Evolutionary conservation across 108 stramenopile species (phyloP), one percentile per base, ranked within the genome.

Genomic region (Phaeodactylum tricornutum): DNA sequence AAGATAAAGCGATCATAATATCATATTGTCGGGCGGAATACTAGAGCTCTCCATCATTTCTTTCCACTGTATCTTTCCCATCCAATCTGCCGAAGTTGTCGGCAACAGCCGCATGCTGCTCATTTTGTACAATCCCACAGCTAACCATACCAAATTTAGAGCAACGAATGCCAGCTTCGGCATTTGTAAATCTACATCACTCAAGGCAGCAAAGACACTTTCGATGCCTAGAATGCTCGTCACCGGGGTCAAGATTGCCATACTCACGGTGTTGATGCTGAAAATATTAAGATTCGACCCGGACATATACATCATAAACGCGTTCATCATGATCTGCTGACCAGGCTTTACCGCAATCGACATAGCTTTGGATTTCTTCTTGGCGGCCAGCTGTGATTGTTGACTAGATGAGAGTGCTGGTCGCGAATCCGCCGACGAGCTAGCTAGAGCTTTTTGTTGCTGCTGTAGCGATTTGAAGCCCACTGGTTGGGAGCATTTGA

Each of bases 271-370:
- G 25, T 74, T 82, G 33, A 96, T 96, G 51, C 79, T 80, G 44
- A 93, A 93, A 38, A 96, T 92, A 43, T 96, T 90, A 37, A 96
- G 67, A 52, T 71, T 82, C 25, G 53, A 82, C 30, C 95, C 95
- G 6, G 81, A 82, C 95, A 96, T 96, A 66, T 81, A 96, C 67
- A 96, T 69, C 95, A 96, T 96, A 55, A 96, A 96, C 4, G 75
- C 88, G 53, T 94, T 92, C 91, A 93, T 93, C 17, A 70, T 45
- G 32, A 96, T 59, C 55, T 78, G 82, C 53, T 89, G 81, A 15
- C 90, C 93, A 1, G 95, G 95, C 28, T 69, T 72, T 26, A 73
- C 61, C 0, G 95, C 95, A 38, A 94, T 74, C 16, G 78, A 48
- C 90, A 93, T 90, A 46, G 92, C 95, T 41, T 74, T 69, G 35